These are phyloP conservation scores for Priceomyces castillae DNA, from an alignment of 805 yeast genomes.

Conservation along the genomic window DNA sequence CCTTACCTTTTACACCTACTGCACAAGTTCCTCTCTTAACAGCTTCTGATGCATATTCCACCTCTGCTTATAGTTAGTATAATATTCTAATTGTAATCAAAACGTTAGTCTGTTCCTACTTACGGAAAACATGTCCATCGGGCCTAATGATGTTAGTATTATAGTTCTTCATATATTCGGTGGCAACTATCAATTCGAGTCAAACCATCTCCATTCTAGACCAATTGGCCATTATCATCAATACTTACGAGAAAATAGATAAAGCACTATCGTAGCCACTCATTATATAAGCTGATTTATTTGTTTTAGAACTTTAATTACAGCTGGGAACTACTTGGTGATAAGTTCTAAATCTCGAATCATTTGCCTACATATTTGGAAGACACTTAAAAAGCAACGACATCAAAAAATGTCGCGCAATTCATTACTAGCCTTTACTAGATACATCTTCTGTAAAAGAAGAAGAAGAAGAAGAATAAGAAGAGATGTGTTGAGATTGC, in stretches of 20 bases:
- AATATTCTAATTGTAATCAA: neutral
- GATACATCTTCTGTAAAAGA: neutral
- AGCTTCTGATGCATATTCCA: conserved; percentile 96
- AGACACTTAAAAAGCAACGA: neutral
- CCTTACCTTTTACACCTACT: conserved; percentile 90
- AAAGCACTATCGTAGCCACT: conserved; percentile 99
- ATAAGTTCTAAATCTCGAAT: neutral
- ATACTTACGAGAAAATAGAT: conserved; percentile 87
- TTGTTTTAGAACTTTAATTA: neutral
- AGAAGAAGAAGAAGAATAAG: neutral
- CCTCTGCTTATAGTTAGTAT: conserved; percentile 55
- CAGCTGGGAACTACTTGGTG: neutral
- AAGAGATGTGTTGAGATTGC: neutral
- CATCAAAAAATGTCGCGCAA: neutral
- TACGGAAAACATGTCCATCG: conserved; percentile 97
- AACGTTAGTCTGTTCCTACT: conserved; percentile 20
- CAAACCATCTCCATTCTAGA: neutral
- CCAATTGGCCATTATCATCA: conserved; percentile 1
- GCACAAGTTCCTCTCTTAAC: conserved; percentile 98
- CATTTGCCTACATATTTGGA: conserved; percentile 1
- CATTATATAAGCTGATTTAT: conserved; percentile 44
- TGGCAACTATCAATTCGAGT: conserved; percentile 10
- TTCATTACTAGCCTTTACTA: too few species aligned
- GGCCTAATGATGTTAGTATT: conserved; percentile 60
- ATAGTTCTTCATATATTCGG: conserved; percentile 6